Evolutionary conservation across 495 filamentous ascomycete species (phyloP).

Genomic region (Annulohypoxylon bovei): DNA sequence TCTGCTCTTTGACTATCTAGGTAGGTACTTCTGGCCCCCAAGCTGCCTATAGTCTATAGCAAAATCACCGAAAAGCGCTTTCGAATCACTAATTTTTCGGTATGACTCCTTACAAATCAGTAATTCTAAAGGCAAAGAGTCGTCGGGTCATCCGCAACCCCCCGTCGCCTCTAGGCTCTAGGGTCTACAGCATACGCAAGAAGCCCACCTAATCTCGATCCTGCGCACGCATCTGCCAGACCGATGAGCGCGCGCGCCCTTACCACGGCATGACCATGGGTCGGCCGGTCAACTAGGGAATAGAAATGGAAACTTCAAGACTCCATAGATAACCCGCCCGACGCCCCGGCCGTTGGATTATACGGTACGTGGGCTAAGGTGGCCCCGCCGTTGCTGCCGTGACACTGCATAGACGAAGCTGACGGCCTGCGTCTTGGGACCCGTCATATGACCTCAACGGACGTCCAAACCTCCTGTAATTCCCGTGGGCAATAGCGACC

Average conservation of each 20-base stretch:
- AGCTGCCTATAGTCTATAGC: not conserved
- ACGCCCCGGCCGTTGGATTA: not conserved
- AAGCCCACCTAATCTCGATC: too few species aligned
- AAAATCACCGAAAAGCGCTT: not conserved
- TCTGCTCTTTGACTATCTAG: not conserved
- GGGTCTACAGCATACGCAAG: not conserved
- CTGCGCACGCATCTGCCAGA: not conserved
- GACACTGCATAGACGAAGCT: constrained; percentile 27
- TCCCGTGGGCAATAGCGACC: not conserved
- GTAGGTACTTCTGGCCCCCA: constrained; percentile 20
- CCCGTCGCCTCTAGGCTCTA: not conserved
- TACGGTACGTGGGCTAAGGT: not conserved
- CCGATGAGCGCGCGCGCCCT: not conserved
- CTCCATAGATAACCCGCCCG: not conserved
- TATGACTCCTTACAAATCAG: not conserved
- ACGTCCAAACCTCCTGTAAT: not conserved
- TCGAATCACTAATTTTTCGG: not conserved
- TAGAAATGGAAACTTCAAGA: not conserved
- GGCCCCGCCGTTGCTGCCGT: constrained; percentile 1
- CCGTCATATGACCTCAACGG: constrained; percentile 26
- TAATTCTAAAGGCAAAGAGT: not conserved
- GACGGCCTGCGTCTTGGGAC: constrained; percentile 23
- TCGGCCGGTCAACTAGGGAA: not conserved
- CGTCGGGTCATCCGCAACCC: not conserved
- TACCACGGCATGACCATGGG: not conserved